Evolutionary conservation across 2,329 filamentous ascomycete genomes (phyloP).

Genomic region (Orbilia quercus): DNA sequence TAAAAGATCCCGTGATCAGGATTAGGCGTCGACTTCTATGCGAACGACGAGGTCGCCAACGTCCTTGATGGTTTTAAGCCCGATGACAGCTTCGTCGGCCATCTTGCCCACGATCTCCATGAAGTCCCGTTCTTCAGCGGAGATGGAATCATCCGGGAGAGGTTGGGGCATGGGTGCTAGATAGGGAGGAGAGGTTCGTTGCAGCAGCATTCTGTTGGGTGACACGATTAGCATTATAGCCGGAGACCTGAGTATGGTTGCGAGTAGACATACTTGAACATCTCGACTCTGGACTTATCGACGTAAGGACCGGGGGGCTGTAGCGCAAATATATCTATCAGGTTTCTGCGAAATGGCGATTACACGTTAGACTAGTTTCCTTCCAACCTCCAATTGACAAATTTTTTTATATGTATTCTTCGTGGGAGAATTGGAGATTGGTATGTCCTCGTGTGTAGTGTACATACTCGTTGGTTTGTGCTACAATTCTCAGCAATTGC

Average conservation of each 20-base stretch:
- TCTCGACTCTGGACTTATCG: conserved; percentile 52
- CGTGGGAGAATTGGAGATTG: no score
- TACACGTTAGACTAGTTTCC: no score
- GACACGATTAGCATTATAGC: conserved; percentile 19
- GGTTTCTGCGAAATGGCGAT: conserved; percentile 32
- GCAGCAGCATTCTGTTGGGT: conserved; percentile 39
- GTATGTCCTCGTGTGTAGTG: no score
- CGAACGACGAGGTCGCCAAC: conserved; percentile 54
- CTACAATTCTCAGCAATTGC: conserved; percentile 54
- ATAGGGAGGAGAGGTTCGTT: conserved; percentile 51
- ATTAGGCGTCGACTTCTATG: conserved; percentile 50
- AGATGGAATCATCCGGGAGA: conserved; percentile 54
- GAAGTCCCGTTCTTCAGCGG: conserved; percentile 54
- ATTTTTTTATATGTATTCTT: no score
- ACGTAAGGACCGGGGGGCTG: conserved; percentile 43
- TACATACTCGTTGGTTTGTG: conserved; percentile 56
- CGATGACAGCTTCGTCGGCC: conserved; percentile 56
- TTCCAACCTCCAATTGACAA: no score
- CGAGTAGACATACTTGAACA: conserved; percentile 47
- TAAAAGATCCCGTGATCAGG: conserved; percentile 1
- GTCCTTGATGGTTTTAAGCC: conserved; percentile 53
- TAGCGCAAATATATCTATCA: conserved; percentile 55
- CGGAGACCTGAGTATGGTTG: neutral
- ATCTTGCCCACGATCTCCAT: conserved; percentile 55
- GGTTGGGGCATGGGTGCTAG: conserved; percentile 53